phyloP scores from a whole-genome alignment of 139 green algal genomes.

The Diplosphaera chodatii region DNA sequence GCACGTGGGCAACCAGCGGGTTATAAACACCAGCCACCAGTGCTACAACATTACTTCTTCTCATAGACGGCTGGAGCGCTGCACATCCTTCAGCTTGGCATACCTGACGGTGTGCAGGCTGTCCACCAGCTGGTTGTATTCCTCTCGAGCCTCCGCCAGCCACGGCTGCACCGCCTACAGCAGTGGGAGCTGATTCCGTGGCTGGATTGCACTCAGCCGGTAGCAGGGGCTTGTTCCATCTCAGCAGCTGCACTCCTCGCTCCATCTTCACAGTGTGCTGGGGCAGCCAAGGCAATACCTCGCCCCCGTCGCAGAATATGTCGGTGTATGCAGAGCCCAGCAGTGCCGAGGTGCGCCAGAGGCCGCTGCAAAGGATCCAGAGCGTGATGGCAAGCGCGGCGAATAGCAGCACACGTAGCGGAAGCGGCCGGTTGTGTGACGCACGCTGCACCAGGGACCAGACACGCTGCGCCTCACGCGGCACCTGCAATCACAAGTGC shows the following conservation, averaged over 20 bases:
- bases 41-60: no score
- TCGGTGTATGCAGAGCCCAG: not conserved
- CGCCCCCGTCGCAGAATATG: not conserved
- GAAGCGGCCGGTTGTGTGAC: not conserved
- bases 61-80: no score
- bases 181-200: no score
- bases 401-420: not conserved
- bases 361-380: not conserved
- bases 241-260: no score
- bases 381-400: not conserved
- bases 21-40: no score
- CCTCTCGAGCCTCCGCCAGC: not conserved
- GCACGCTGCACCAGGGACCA: not conserved
- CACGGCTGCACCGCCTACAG: not conserved
- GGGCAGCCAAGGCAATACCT: no score
- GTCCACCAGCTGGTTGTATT: not conserved
- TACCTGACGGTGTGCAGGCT: not conserved
- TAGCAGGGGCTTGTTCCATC: no score
- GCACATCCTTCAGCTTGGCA: no score
- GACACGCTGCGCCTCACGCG: not conserved
- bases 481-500: no score
- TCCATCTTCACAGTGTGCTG: no score
- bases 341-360: not conserved
- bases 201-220: no score
- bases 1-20: no score